Evolutionary conservation across 768 basidiomycete species (phyloP).

Genomic region (Psilocybe cyanescens): DNA sequence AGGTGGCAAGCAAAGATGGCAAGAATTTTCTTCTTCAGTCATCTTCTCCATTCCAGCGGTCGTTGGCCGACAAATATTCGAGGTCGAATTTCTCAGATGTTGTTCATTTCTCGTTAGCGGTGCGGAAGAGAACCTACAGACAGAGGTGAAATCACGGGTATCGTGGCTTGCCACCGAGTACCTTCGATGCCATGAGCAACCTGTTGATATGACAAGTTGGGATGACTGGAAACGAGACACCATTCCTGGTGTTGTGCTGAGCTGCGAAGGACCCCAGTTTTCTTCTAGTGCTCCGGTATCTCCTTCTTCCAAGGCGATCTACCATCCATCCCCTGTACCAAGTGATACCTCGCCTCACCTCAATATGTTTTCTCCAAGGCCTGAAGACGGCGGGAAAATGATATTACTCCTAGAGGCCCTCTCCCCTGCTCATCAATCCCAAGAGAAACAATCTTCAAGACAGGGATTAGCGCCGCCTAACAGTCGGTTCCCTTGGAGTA

Average conservation of each 20-base stretch:
- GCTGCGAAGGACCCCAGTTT: constrained; percentile 21
- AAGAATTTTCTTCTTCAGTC: constrained; percentile 63
- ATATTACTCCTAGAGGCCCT: constrained; percentile 53
- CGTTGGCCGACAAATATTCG: constrained; percentile 59
- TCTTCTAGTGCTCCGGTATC: constrained; percentile 41
- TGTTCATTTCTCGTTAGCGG: constrained; percentile 68
- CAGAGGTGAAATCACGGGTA: constrained; percentile 48
- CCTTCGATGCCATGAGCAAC: constrained; percentile 55
- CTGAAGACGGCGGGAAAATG: constrained; percentile 41
- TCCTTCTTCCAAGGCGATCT: constrained; percentile 57
- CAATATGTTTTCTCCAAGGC: constrained; percentile 58
- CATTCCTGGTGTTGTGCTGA: constrained; percentile 45
- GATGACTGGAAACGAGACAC: constrained; percentile 56
- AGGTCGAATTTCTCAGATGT: constrained; percentile 70
- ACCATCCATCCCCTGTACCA: constrained; percentile 49
- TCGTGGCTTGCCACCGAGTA: constrained; percentile 73
- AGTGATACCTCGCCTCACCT: constrained; percentile 48
- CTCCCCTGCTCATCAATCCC: constrained; percentile 17
- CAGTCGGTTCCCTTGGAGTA: constrained; percentile 47
- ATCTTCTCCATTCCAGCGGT: constrained; percentile 63
- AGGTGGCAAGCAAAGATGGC: constrained; percentile 38
- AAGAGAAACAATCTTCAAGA: constrained; percentile 30
- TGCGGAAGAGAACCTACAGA: constrained; percentile 44
- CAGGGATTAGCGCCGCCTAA: constrained; percentile 16
- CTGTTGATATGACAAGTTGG: constrained; percentile 59